Evolutionary conservation across 2,329 filamentous ascomycete genomes (phyloP), one percentile per base, ranked within the genome.

Genomic region (Fragosphaeria purpurea): DNA sequence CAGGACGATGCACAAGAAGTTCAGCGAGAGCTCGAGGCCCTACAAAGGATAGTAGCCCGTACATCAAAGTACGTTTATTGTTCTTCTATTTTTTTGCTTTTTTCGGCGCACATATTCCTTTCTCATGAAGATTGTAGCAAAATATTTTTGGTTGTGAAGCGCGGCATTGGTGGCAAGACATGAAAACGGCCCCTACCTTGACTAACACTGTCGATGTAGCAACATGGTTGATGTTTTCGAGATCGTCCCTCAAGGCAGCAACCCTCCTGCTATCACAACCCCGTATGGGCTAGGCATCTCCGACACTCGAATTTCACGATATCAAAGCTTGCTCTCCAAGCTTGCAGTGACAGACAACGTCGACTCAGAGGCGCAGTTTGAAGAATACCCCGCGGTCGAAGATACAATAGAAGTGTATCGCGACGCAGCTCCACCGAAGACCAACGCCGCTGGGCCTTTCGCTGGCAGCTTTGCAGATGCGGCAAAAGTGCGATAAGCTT

Each of bases 141-240:
- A 37, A 37, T 7, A 11, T 11, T 7, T 37, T 7, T 37, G 35
- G 7, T 11, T 7, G 7, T 37, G 35, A 11, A 11, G 4, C 11
- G 35, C 35, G 11, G 35, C n/a, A 22, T 22, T 22, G 22, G 22
- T 22, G 22, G 22, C 22, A 22, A 22, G 22, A 22, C 22, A 22
- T 22, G 22, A 22, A 22, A 22, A 22, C 22, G 22, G 22, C 22
- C 22, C 22, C 22, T 22, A 22, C 22, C 22, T 22, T 22, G 37
- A 33, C 44, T 46, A 46, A 46, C 44, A 3, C n/a, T 12, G 6
- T 4, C n/a, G 8, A 6, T 31, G 46, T 60, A 84, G 80, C 59
- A 82, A 83, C 59, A 77, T 84, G 67, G 79, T 84, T 53, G 80
- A 84, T 61, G 78, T 84, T 44, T 83, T 83, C 65, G 79, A 83